A percentile compares a stretch with the other conserved stretches of the same genome.
phyloP scores from a whole-genome alignment of 2,329 filamentous ascomycete genomes.

The Penicillium sp. region DNA sequence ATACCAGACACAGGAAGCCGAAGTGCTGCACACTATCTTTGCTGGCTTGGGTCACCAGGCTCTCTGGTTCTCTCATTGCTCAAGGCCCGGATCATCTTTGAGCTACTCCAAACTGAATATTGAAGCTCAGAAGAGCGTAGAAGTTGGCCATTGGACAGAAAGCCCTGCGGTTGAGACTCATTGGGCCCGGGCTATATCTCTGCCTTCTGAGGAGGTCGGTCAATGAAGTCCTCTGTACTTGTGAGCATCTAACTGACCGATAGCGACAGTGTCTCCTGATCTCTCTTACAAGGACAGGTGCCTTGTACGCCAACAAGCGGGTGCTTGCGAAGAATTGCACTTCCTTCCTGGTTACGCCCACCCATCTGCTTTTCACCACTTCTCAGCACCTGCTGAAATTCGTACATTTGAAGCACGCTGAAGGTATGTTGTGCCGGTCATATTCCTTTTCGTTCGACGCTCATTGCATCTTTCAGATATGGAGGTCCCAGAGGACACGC shows the following conservation, averaged over 20 bases:
- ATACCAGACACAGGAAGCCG: conserved; percentile 28
- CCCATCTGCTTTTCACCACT: conserved; percentile 87
- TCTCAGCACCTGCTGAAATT: conserved; percentile 91
- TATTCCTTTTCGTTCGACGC: conserved; percentile 11
- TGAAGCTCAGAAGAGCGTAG: conserved; percentile 12
- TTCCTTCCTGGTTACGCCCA: conserved; percentile 74
- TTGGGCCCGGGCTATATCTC: conserved; percentile 33
- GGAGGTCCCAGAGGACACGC: conserved; percentile 78
- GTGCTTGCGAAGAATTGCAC: conserved; percentile 81
- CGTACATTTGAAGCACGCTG: conserved; percentile 65
- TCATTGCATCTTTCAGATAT: conserved; percentile 51
- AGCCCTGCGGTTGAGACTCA: conserved; percentile 32
- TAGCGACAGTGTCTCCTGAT: conserved; percentile 43
- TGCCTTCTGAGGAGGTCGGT: conserved; percentile 36
- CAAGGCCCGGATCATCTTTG: conserved; percentile 19
- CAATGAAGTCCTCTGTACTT: conserved; percentile 4
- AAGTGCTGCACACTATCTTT: conserved; percentile 35
- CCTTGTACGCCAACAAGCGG: conserved; percentile 69
- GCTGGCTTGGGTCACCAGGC: conserved; percentile 29
- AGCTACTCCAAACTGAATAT: conserved; percentile 29
- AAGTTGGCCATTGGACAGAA: conserved; percentile 24
- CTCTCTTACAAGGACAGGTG: conserved; percentile 68
- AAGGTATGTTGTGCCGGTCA: conserved; percentile 47
- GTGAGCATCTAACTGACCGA: conserved; percentile 9
- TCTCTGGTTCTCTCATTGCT: conserved; percentile 35